These are phyloP conservation scores for Neofusicoccum sp. DNA, from an alignment of 2,329 filamentous ascomycete genomes.

Conservation along the genomic window DNA sequence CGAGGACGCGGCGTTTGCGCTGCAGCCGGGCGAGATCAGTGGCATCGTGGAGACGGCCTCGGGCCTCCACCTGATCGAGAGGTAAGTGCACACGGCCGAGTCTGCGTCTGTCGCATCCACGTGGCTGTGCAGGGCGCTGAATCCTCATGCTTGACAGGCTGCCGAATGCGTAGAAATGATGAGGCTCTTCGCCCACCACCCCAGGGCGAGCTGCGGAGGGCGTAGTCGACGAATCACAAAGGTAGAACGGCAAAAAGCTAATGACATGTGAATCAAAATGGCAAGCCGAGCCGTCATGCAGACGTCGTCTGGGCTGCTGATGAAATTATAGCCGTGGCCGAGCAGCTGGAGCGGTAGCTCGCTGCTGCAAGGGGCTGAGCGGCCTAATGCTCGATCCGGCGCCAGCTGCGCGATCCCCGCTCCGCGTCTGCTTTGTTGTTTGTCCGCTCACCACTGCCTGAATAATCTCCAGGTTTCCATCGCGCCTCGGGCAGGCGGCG, in stretches of 20 bases:
- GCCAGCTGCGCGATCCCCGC: neutral
- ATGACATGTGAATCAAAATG: constrained; percentile 12
- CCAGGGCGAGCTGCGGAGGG: neutral
- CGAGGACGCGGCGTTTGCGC: constrained; percentile 89
- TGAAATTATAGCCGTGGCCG: constrained; percentile 14
- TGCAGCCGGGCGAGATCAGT: constrained; percentile 84
- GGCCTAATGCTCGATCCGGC: neutral
- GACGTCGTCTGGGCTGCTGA: neutral
- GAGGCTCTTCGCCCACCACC: constrained; percentile 5
- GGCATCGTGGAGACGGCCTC: constrained; percentile 87
- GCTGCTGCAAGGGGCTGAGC: constrained; percentile 9
- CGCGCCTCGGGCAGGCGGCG: neutral
- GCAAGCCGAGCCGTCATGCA: neutral
- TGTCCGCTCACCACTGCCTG: neutral
- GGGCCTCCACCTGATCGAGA: constrained; percentile 91
- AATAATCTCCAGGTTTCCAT: neutral
- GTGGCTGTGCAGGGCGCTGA: constrained; percentile 14
- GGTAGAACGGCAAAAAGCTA: constrained; percentile 14
- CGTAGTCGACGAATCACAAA: constrained; percentile 3
- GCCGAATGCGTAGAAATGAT: constrained; percentile 8
- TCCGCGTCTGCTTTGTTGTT: neutral
- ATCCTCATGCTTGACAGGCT: constrained; percentile 5
- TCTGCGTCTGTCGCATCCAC: neutral
- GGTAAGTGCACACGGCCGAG: constrained; percentile 54
- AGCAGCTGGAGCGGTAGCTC: constrained; percentile 1